phyloP scores from a whole-genome alignment of 2,329 filamentous ascomycete genomes.

The Colletotrichum graminicola region DNA sequence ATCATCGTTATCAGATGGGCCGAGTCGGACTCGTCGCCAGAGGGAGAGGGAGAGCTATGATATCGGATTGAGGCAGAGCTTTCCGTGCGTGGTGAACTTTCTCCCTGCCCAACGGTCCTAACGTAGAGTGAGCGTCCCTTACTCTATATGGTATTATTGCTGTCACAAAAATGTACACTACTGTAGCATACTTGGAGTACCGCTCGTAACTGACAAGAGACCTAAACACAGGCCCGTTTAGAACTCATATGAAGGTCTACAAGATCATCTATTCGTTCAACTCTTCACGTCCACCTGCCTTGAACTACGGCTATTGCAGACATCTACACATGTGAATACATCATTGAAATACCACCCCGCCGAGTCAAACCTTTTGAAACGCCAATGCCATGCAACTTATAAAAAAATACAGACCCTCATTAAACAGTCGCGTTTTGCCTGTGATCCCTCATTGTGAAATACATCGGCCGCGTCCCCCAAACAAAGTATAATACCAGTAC shows the following conservation, averaged over 20 bases:
- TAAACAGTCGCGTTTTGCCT: conserved; percentile 13
- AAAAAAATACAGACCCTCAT: conserved; percentile 4
- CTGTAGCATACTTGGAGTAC: background rate
- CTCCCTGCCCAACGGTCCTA: background rate
- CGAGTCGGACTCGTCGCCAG: background rate
- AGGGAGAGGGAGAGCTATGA: background rate
- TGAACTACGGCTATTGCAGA: background rate
- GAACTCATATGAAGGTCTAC: background rate
- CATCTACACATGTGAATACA: background rate
- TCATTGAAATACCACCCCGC: background rate
- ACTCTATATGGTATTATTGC: no score
- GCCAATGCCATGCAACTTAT: conserved; percentile 40
- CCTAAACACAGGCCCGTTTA: background rate
- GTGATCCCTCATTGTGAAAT: background rate
- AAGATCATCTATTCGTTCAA: conserved; percentile 1
- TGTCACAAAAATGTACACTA: background rate
- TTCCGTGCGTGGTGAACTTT: no score
- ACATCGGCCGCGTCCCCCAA: conserved; percentile 33
- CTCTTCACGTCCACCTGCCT: background rate
- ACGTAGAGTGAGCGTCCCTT: background rate
- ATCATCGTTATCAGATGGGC: background rate
- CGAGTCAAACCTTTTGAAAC: conserved; percentile 15
- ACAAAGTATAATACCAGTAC: background rate
- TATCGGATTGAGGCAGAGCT: background rate
- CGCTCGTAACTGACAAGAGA: no score